Evolutionary conservation across 2,329 filamentous ascomycete species (phyloP), one percentile per base, ranked within the genome.

Genomic region (Ceratocystiopsis sp.): DNA sequence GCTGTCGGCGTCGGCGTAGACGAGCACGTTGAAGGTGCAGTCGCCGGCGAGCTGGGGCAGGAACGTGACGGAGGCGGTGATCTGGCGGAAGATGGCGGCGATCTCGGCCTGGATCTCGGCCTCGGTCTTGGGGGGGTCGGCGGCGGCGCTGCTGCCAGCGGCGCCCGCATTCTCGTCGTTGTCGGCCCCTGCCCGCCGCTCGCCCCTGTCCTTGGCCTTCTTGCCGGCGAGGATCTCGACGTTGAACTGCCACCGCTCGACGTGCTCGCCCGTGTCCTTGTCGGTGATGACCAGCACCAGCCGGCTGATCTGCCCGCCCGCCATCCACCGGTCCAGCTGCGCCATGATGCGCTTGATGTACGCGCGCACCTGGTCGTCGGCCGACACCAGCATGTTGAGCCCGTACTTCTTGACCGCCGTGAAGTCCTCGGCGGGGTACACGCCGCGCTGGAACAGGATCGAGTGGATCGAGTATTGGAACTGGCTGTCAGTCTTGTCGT

Each of bases 261-360:
- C 78, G 60, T 94, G 82, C 58, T 95, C 87, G 49, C 89, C 91
- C 0, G 87, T 94, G 61, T 98, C 91, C 62, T 95, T 96, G 67
- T 83, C 84, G 32, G 89, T 95, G 52, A 98, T 87, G 40, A 98
- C 91, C 42, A 98, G 82, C 46, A 98, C 87, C 13, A 98, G 76
- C 62, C 93, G 95, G 42, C 84, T 93, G 58, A 98, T 95, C 64
- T 98, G 96, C 59, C 87, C 85, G 54, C 82, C 84, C 42, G 86
- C 71, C 86, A 96, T 96, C 91, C 91, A 98, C 59, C 84, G 85
- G 66, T 93, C 89, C 46, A 98, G 75, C 63, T 98, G 91, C 25
- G 79, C 80, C 87, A 95, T 98, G 66, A 98, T 96, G 65, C 93
- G 94, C 63, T 94, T 95, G 69, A 98, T 93, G 65, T 98, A 98